Evolutionary conservation across 2,329 filamentous ascomycete species (phyloP), one percentile per base, ranked within the genome.

Genomic region (Sporothrix brunneoviolacea): DNA sequence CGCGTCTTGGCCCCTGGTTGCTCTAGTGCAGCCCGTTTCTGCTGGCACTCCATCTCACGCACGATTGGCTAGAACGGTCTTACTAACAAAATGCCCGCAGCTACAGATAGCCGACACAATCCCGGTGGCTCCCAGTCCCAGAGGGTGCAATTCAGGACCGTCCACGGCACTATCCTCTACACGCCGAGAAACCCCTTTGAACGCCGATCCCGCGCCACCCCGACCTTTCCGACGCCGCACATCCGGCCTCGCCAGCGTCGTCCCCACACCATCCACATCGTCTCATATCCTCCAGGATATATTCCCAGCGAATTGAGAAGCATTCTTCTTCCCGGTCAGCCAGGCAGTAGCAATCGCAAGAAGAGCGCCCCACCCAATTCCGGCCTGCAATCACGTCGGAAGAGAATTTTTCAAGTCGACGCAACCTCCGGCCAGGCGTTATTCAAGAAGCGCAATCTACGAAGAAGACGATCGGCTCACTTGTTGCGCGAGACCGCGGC

Each of bases 251-350:
- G 76, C 57, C 71, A 65, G 52, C 71, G 74, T 56, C 68, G 76
- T 60, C 76, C 75, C 38, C 75, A 79, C 58, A 76, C 75, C 37
- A 79, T 80, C 54, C 74, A 76, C 61, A 78, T 80, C 53, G 69
- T 68, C 52, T 72, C 70, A 51, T 76, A 72, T 55, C 70, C 64
- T 38, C 51, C 70, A 54, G 62, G 73, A 24, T 71, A 67, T 41
- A 58, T 70, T 4, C 69, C 68, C 3, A 61, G 62, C 52, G 69
- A 72, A 38, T 58, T 69, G 13, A 58, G 72, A 48, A 64, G 35
- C 19, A 9, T 33, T n/a, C 33, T 50, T 4, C 40, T 12, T 4
- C 49, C 52, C 13, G 19, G 19, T 28, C 33, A 49, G 8, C 15
- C 33, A 8, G 24, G 37, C 22, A 16, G 2, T 4, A 12, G 2